Conservation (phyloP, 1,284 basidiomycete genomes). For the Trametes pubescens region DNA sequence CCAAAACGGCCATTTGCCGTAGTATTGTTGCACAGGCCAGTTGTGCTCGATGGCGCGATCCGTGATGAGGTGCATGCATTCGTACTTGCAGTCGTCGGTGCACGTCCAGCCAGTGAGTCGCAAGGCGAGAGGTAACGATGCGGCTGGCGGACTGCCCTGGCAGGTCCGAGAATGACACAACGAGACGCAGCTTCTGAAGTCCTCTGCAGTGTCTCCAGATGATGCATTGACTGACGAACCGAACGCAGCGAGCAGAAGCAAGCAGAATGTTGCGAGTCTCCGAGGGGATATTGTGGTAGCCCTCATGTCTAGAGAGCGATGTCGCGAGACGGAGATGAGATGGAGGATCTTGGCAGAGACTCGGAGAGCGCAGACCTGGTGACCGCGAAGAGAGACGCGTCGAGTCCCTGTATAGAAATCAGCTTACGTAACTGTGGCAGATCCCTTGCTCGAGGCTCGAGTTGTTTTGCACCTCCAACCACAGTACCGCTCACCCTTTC, state of each 20-base stretch:
- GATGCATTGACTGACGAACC: slow-evolving; percentile 36
- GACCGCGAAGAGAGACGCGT: background rate
- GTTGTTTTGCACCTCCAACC: slow-evolving; percentile 7
- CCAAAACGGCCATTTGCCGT: slow-evolving; percentile 98
- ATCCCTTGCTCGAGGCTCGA: slow-evolving; percentile 19
- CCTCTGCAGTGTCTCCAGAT: slow-evolving; percentile 44
- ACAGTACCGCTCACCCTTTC: background rate
- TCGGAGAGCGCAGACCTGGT: background rate
- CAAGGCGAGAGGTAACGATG: slow-evolving; percentile 53
- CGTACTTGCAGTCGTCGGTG: slow-evolving; percentile 87
- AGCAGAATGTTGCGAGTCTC: background rate
- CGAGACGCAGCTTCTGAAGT: slow-evolving; percentile 41
- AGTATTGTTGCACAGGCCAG: slow-evolving; percentile 75
- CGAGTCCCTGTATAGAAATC: background rate
- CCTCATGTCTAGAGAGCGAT: background rate
- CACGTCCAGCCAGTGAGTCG: slow-evolving; percentile 80
- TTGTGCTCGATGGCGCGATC: slow-evolving; percentile 58
- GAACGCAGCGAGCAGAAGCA: slow-evolving; percentile 14
- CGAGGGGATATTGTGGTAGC: background rate
- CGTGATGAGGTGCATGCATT: slow-evolving; percentile 88
- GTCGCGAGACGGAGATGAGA: background rate
- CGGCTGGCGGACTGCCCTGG: slow-evolving; percentile 6
- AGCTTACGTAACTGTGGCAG: slow-evolving; percentile 36
- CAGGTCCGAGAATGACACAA: slow-evolving; percentile 37
- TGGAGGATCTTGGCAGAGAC: background rate